Percentiles rank a stretch among this genome's conserved stretches.
These are phyloP conservation scores for Boeremia exigua DNA, from an alignment of 2,329 filamentous ascomycete species.

Conservation along the genomic window DNA sequence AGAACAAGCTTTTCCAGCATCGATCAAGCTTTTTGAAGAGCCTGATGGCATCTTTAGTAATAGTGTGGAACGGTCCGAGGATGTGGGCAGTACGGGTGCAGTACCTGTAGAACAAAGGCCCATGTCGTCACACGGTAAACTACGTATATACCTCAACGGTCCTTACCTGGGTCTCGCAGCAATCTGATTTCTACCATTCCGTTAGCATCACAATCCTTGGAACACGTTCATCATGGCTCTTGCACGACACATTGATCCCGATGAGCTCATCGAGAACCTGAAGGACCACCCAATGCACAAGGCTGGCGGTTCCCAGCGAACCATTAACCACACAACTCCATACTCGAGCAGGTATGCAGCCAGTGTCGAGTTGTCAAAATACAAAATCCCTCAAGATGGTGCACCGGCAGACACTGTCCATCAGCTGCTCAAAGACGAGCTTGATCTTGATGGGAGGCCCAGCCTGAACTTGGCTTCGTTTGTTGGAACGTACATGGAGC, in stretches of 20 bases:
- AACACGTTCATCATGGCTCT: slow-evolving; percentile 53
- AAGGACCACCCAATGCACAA: slow-evolving; percentile 54
- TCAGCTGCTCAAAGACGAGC: slow-evolving; percentile 60
- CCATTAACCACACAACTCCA: slow-evolving; percentile 60
- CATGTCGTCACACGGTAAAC: slow-evolving; percentile 12
- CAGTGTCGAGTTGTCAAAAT: slow-evolving; percentile 64
- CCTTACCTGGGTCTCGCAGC: not conserved
- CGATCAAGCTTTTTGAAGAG: slow-evolving; percentile 34
- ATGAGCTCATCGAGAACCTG: slow-evolving; percentile 60
- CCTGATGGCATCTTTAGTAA: slow-evolving; percentile 6
- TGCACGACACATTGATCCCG: slow-evolving; percentile 59
- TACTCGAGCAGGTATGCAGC: slow-evolving; percentile 65
- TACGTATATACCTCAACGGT: slow-evolving; percentile 9
- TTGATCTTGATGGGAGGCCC: slow-evolving; percentile 56
- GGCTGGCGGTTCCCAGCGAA: slow-evolving; percentile 43
- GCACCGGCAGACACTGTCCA: slow-evolving; percentile 68
- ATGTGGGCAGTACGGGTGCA: not conserved
- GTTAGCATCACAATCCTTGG: not conserved
- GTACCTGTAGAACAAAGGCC: not conserved
- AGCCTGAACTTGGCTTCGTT: slow-evolving; percentile 73
- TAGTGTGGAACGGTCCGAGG: slow-evolving; percentile 8
- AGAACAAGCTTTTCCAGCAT: slow-evolving; percentile 41
- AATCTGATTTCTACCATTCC: not conserved
- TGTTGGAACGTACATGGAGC: slow-evolving; percentile 75
- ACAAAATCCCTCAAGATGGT: slow-evolving; percentile 63